Evolutionary conservation across 495 filamentous ascomycete species (phyloP), one percentile per base, ranked within the genome.

Genomic region (Neurospora sp.): DNA sequence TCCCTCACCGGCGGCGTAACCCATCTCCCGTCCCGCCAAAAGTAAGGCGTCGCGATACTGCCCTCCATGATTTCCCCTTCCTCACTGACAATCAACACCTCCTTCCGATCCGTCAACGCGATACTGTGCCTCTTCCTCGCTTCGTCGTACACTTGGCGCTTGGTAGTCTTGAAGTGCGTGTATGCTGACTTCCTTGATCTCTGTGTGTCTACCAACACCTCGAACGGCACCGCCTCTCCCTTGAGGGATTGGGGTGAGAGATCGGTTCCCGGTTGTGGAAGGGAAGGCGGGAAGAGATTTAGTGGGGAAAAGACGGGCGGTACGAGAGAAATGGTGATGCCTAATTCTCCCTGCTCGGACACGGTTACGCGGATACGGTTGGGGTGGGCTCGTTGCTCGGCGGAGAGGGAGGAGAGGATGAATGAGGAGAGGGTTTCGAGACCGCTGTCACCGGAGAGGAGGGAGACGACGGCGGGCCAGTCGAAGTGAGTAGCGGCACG

Each of bases 21-120:
- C 92, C 92, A 93, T 73, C 78, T 80, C 1, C 87, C 88, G 16
- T 83, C 81, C 68, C 90, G 86, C 85, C 87, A 90, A 74, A 98
- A 92, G 78, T 93, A 97, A 2, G 92, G 88, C 14, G 90, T 96
- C 2, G 91, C 93, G 38, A 91, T 87, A 75, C 90, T 94, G 20
- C 93, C 93, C 78, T 99, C 96, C 90, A 96, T 96, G 9, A 97
- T 80, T 71, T 93, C 88, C 3, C 87, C 86, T 31, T 85, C 77
- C 1, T 81, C 80, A 77, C 92, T 93, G 70, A 93, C 83, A 37
- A 97, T 77, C 38, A 98, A 83, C 8, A 96, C 91, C 79, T 97
- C 94, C 20, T 85, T 86, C 53, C 80, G 79, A 41, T 90, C 87
- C 0, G 82, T 76, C 3, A 82, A 83, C 3, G 80, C 83, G 69